Conservation (phyloP, 2,329 filamentous ascomycete genomes). For the Penicillium oxalicum region DNA sequence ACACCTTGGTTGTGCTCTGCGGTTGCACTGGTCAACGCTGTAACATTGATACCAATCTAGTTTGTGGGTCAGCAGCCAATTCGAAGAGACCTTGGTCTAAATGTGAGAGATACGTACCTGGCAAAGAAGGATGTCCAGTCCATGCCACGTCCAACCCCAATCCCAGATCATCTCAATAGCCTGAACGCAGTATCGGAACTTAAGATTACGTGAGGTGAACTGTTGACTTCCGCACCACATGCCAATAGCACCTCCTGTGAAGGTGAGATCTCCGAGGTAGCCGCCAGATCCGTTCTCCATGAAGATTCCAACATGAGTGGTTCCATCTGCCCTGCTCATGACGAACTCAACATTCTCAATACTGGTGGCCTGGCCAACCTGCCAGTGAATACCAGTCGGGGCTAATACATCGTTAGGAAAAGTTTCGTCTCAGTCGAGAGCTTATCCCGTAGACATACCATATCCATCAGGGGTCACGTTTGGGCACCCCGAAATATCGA, state of each 20-base stretch:
- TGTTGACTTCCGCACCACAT: background rate
- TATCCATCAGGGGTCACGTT: background rate
- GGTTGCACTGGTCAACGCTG: background rate
- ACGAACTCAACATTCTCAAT: constrained; percentile 67
- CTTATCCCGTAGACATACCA: too few species aligned
- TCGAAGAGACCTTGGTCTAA: too few species aligned
- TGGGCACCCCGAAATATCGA: constrained; percentile 48
- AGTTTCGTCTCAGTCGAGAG: too few species aligned
- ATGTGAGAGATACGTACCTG: background rate
- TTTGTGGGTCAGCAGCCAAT: background rate
- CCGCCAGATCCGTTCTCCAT: background rate
- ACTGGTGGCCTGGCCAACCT: constrained; percentile 65
- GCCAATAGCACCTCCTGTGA: background rate
- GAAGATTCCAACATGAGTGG: background rate
- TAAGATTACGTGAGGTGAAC: background rate
- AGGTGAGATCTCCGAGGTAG: background rate
- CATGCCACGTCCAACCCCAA: constrained; percentile 1
- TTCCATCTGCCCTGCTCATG: constrained; percentile 41
- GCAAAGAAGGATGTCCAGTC: background rate
- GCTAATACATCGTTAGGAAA: background rate
- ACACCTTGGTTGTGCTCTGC: background rate
- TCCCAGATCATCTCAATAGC: background rate
- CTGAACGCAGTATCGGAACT: background rate
- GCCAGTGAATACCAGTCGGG: constrained; percentile 62
- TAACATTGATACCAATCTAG: background rate